A percentile compares a stretch with the other conserved stretches of the same genome.
Conservation (phyloP, 2,329 filamentous ascomycete species). For the Colletotrichum sp. region DNA sequence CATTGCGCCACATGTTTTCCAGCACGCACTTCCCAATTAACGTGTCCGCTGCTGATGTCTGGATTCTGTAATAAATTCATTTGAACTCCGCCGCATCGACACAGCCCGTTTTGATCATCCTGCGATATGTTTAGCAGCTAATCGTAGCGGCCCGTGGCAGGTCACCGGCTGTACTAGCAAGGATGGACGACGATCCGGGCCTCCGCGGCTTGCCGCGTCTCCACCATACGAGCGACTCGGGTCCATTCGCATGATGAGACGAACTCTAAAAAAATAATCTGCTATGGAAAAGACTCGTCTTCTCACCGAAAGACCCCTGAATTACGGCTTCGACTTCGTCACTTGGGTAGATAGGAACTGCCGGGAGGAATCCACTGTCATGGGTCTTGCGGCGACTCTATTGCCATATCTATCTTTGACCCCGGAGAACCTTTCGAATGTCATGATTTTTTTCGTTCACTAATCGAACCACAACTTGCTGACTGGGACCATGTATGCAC, state of each 20-base stretch:
- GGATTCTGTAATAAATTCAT: background rate
- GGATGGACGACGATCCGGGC: background rate
- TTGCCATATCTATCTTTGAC: background rate
- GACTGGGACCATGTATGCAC: background rate
- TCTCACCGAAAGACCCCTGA: background rate
- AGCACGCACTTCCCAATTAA: background rate
- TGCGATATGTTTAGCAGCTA: background rate
- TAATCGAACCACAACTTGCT: background rate
- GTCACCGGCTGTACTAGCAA: background rate
- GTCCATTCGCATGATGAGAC: background rate
- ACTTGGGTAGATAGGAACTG: background rate
- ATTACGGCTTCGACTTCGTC: background rate
- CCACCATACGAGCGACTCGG: background rate
- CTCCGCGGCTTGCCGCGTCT: slow-evolving; percentile 8
- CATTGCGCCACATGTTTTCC: too few species aligned
- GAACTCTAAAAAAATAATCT: background rate
- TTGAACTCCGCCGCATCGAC: background rate
- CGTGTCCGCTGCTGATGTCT: too few species aligned
- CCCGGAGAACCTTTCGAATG: background rate
- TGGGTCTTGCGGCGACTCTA: background rate
- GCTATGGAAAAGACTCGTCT: background rate
- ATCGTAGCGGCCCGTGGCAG: background rate
- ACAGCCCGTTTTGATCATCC: background rate
- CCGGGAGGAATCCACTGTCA: too few species aligned
- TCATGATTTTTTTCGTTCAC: background rate